Base-by-base conservation (phyloP, 2,329 filamentous ascomycete genomes). In the Diaporthe sp. region DNA sequence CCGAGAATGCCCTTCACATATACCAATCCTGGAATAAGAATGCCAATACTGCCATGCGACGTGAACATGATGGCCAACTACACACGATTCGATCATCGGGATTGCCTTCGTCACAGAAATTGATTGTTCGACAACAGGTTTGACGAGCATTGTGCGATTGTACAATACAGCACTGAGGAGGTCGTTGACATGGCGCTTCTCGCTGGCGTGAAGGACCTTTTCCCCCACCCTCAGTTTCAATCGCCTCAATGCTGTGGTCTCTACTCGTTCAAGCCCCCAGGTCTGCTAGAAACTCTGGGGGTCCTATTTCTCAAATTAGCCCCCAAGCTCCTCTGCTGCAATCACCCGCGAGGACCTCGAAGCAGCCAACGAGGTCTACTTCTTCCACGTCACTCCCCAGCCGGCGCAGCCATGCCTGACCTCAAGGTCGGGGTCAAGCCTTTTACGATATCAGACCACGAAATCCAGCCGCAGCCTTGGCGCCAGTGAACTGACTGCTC, bases 1-100 rank as follows among this genome's bases (percentile, higher is more conserved):
- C 28, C 37, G 13, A 60, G 55, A 71, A 60, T 58, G 47, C 67
- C 65, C 63, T n/a, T 70, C 22, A 55, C 42, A 74, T 47, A 70
- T 74, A 42, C 39, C 61, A 74, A 42, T 28, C 8, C 65, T 71
- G 63, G 63, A 49, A 71, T 28, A 31, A 47, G 53, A 55, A 39
- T 25, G 37, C 31, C 44, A 49, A 9, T 12, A 17, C 42, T 68
- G 47, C 47, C 25, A 49, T n/a, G 20, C 4, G 10, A 49, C 13
- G 15, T 55, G 72, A 34, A n/a, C 8, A 25, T 53, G 22, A 25
- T 42, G 34, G 31, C n/a, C 25, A 42, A 39, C 3, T 12, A 28
- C 25, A 20, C 8, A 8, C 7, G 12, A 3, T 10, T 39, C 22
- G 44, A 22, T 37, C 17, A 39, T 28, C 7, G 15, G 20, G 17